Evolutionary conservation across 176 grass and related monocot genomes (phyloP).

Genomic region (Aechmea fasciata): DNA sequence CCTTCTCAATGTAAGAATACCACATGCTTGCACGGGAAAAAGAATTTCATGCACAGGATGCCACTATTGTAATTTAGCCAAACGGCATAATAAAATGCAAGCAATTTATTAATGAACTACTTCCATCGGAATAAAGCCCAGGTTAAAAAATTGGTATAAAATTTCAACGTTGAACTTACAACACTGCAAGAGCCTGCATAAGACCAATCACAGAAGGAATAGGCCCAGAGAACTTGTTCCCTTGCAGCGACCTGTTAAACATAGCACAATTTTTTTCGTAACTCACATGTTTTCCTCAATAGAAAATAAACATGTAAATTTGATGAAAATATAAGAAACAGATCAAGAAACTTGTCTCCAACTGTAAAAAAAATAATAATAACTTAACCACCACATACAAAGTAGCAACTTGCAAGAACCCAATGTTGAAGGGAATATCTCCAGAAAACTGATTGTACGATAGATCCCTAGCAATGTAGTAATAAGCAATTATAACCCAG

Average conservation of each 20-base stretch:
- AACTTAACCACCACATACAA: conserved; percentile 43
- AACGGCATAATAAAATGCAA: neutral
- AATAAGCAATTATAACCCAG: neutral
- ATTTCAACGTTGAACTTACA: conserved; percentile 49
- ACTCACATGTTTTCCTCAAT: neutral
- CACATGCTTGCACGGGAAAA: neutral
- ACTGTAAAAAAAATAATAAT: neutral
- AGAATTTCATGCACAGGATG: neutral
- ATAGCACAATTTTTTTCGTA: neutral
- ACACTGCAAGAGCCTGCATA: conserved; percentile 91
- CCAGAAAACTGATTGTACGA: conserved; percentile 81
- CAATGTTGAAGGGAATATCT: conserved; percentile 93
- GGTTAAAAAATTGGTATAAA: neutral
- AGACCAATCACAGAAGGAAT: conserved; percentile 97
- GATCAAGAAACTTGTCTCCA: too few relatives aligned
- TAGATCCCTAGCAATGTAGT: conserved; percentile 54
- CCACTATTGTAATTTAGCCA: neutral
- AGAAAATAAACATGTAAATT: neutral
- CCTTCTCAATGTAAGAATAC: too few relatives aligned
- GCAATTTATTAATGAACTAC: neutral
- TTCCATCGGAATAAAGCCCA: neutral
- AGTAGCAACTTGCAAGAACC: conserved; percentile 96
- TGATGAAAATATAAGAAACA: neutral
- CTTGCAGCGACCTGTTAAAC: conserved; percentile 78
- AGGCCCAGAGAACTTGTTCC: conserved; percentile 68